A percentile compares a stretch with the other conserved stretches of the same genome.
Evolutionary conservation across 352 stramenopile genomes (phyloP).

Genomic region (Halophytophthora polymorphica): DNA sequence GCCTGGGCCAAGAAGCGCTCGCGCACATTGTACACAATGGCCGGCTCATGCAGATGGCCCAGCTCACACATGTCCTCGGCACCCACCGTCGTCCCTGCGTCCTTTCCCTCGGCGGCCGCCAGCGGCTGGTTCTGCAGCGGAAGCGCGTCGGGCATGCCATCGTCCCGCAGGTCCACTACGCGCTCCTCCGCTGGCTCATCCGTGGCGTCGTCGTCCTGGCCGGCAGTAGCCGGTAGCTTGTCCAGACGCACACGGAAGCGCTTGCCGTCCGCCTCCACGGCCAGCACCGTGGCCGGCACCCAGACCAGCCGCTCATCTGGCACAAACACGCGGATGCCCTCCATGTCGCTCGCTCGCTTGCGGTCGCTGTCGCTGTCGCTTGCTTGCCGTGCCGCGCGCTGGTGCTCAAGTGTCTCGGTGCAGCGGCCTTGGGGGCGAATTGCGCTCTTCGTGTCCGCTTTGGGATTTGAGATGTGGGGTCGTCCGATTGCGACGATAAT

Average conservation of each 20-base stretch:
- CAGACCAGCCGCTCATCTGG: conserved; percentile 79
- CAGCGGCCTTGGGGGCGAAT: too few species aligned
- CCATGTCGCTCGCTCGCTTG: too few species aligned
- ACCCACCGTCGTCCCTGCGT: conserved; percentile 28
- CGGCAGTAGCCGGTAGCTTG: conserved; percentile 10
- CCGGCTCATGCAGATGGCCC: conserved; percentile 87
- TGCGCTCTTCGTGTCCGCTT: too few species aligned
- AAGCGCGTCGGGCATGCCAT: conserved; percentile 74
- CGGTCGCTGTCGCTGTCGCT: too few species aligned
- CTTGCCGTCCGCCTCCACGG: conserved; percentile 54
- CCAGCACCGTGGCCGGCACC: conserved; percentile 74
- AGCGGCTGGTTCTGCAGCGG: conserved; percentile 60
- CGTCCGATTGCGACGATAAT: too few species aligned
- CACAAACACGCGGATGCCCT: conserved; percentile 79
- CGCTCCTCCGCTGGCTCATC: conserved; percentile 42
- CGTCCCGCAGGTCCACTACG: conserved; percentile 61
- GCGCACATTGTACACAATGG: conserved; percentile 92
- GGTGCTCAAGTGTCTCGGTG: too few species aligned
- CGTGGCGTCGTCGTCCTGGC: conserved; percentile 11
- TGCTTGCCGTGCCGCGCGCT: too few species aligned
- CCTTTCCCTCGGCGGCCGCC: conserved; percentile 5
- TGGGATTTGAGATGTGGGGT: too few species aligned
- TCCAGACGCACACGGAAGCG: conserved; percentile 67
- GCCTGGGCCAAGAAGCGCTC: conserved; percentile 77
- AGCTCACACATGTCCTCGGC: conserved; percentile 86